A percentile compares a stretch with the other conserved stretches of the same genome.
Evolutionary conservation across 345 rosid species (phyloP).

Genomic region (Eutrema yunnanense): DNA sequence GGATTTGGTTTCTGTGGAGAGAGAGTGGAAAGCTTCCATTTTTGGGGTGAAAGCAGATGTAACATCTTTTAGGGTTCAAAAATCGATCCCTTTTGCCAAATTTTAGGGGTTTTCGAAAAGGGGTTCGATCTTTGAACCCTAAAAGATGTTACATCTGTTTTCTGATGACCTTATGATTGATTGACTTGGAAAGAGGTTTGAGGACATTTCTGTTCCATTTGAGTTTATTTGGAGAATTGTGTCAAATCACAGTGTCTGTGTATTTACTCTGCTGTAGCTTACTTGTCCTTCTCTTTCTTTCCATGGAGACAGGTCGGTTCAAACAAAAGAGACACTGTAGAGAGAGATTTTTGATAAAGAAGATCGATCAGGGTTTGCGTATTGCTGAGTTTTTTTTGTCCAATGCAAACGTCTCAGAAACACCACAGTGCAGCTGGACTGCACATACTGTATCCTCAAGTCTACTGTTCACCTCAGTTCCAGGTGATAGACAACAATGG

Average conservation of each 20-base stretch:
- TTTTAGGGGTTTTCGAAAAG: too few species aligned
- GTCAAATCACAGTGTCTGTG: not conserved
- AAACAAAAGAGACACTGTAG: not conserved
- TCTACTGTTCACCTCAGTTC: constrained; percentile 40
- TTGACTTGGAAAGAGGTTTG: not conserved
- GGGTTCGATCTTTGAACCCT: not conserved
- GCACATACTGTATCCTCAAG: constrained; percentile 48
- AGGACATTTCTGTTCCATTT: not conserved
- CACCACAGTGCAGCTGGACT: constrained; percentile 45
- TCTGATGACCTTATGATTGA: constrained; percentile 10
- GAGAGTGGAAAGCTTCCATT: not conserved
- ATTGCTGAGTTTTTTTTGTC: not conserved
- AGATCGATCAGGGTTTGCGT: not conserved
- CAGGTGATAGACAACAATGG: constrained; percentile 46
- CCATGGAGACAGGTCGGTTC: constrained; percentile 5
- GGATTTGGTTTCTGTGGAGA: not conserved
- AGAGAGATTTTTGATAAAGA: not conserved
- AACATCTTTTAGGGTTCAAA: too few species aligned
- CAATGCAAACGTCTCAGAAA: constrained; percentile 74
- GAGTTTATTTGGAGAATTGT: not conserved
- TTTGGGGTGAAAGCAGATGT: not conserved
- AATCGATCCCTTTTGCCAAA: too few species aligned
- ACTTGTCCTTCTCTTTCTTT: not conserved
- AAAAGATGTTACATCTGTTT: constrained; percentile 21
- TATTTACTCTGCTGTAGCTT: not conserved